Conservation (phyloP, 805 yeast genomes). For the Tetrapisispora taiwanensis region DNA sequence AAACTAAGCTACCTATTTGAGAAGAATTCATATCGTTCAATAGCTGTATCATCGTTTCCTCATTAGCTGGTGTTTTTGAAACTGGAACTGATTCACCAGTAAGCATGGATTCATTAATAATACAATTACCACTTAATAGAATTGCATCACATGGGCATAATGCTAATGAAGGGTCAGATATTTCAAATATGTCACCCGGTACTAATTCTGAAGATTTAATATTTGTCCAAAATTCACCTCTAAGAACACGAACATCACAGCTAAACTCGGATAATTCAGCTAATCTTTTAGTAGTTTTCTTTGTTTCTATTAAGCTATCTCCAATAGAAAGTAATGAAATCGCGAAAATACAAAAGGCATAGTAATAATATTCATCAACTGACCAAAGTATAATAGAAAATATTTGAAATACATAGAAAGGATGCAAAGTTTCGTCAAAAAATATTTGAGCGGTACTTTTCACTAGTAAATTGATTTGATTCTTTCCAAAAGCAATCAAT, state of each 20-base stretch:
- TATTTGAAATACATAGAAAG: slow-evolving; percentile 89
- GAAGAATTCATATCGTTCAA: slow-evolving; percentile 46
- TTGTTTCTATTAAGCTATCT: slow-evolving; percentile 81
- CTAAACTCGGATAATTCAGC: slow-evolving; percentile 61
- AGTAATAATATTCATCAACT: slow-evolving; percentile 84
- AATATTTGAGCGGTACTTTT: slow-evolving; percentile 57
- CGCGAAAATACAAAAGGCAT: slow-evolving; percentile 82
- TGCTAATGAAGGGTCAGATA: slow-evolving; percentile 70
- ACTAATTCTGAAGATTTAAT: slow-evolving; percentile 68
- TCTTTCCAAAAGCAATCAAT: slow-evolving; percentile 61
- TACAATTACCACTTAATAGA: slow-evolving; percentile 82
- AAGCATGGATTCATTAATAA: slow-evolving; percentile 94
- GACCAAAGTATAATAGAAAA: slow-evolving; percentile 89
- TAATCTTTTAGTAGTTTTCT: slow-evolving; percentile 58
- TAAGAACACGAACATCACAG: slow-evolving; percentile 80
- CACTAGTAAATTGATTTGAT: slow-evolving; percentile 65
- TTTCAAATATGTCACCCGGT: slow-evolving; percentile 92
- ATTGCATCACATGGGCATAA: slow-evolving; percentile 84
- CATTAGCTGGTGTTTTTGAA: slow-evolving; percentile 59
- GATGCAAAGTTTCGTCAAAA: slow-evolving; percentile 84
- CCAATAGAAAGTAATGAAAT: slow-evolving; percentile 74
- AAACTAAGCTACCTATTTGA: slow-evolving; percentile 51
- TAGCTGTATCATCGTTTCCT: slow-evolving; percentile 48
- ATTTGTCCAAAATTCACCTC: slow-evolving; percentile 90
- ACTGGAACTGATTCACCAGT: slow-evolving; percentile 99